Base-by-base conservation (phyloP, 2,329 filamentous ascomycete species). In the Trichoderma lentiforme region DNA sequence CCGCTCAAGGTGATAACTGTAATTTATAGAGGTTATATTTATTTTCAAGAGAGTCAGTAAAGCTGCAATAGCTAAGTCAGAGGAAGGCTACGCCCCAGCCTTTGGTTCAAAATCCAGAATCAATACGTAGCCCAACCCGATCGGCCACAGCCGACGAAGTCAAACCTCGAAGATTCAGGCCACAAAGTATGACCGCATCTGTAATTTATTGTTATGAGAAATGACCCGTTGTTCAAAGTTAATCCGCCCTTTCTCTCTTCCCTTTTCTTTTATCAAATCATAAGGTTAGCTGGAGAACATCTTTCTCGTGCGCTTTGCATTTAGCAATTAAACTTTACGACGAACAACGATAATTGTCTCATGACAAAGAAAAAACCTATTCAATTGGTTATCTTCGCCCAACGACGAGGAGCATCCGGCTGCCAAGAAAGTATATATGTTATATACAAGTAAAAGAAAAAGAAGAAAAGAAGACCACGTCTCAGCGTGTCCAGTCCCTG, bases 341-440 rank as follows among this genome's bases (percentile, higher is more conserved):
- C 18, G 9, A 6, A 5, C 6, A 51, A 47, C n/a, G 21, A 63
- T 4, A 15, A 21, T 26, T n/a, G 3, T 21, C 14, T 28, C n/a
- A 47, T 61, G 57, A 53, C 39, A 57, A 57, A 53, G n/a, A 53
- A 24, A 36, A 63, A 43, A 53, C 34, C 34, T 24, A 32, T 36
- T 57, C 43, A 43, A 57, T 70, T 36, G n/a, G 47, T 39, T 26
- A 43, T 56, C 21, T 64, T 57, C 24, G 43, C 18, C 34, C 30
- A 63, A 34, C 60, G 60, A 57, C 60, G 56, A 26, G 68, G 34
- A 70, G 66, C 56, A 70, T 70, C 66, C 66, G 57, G 57, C 39
- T 62, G 39, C 30, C 30, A 24, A 53, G 66, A 62, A 70, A 28
- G 39, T 61, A 58, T 15, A 9, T 39, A 14, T 63, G 36, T 70